Base-by-base conservation (phyloP, 176 grass and related monocot genomes). In the Tuctoria greenei region DNA sequence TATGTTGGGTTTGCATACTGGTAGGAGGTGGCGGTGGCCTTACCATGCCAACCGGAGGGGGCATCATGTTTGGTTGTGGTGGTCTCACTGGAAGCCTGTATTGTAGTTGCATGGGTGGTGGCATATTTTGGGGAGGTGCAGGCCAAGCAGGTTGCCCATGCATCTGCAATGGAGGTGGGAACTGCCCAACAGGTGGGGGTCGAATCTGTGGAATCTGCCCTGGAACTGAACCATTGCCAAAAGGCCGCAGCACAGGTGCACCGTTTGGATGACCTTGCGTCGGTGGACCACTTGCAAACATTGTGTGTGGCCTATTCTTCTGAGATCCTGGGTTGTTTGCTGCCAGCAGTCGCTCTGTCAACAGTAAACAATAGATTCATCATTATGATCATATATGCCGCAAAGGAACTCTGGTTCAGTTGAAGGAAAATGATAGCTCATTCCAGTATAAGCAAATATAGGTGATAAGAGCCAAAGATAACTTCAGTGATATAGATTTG, bases 281-380 rank as follows among this genome's bases (percentile, higher is more conserved):
- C 16, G 96, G 92, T 0, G 87, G 96, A 20, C 89, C 96, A 72
- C 92, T 99, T 34, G 92, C 92, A 80, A 99, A 99, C 81, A 95
- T 64, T 13, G 92, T 99, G 76, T 95, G 91, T 7, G 95, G 87
- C 15, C 89, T 82, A 72, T 95, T 90, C 85, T 87, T 99, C 64
- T 90, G 85, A 35, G 79, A 63, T 84, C 76, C 86, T 58, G 95
- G 95, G 61, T 92, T 92, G 83, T 90, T 99, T 0, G 89, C 36
- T 38, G 91, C 95, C 35, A 90, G 73, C 35, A 95, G 67, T 71
- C 95, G 81, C 82, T 99, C 89, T 83, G 70, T 50, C 42, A 77
- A 72, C 52, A 46, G 38, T 46, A 45, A 82, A 50, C 21, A 72
- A 47, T 18, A 46, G 0, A 56, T 61, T 39, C 16, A 79, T 52